These are phyloP conservation scores for Colletotrichum cereale DNA, from an alignment of 2,329 filamentous ascomycete genomes.

Conservation along the genomic window DNA sequence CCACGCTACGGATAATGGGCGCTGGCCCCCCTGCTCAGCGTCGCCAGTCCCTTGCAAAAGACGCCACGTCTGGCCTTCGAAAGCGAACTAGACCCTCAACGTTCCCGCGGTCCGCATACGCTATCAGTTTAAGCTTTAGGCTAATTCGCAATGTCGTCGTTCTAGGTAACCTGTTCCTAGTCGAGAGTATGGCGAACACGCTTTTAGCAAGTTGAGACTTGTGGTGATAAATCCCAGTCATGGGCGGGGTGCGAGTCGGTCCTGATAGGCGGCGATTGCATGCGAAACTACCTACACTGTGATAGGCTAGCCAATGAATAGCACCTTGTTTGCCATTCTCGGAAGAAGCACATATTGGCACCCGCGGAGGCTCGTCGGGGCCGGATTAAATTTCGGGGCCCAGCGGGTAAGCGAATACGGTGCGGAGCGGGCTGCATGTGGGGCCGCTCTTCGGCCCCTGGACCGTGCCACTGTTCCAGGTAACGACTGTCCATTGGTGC, in stretches of 20 bases:
- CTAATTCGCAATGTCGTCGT: neutral
- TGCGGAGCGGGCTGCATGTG: constrained; percentile 1
- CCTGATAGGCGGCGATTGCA: constrained; percentile 3
- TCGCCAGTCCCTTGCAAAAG: neutral
- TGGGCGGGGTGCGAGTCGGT: neutral
- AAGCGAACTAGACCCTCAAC: neutral
- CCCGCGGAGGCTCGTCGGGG: neutral
- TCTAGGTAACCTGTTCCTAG: constrained; percentile 11
- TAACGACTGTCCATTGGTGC: neutral
- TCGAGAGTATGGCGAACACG: neutral
- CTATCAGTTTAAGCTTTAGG: neutral
- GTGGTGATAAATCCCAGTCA: neutral
- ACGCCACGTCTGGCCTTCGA: neutral
- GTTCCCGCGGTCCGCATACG: neutral
- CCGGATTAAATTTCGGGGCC: constrained; percentile 1
- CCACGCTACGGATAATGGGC: neutral
- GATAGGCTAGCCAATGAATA: constrained; percentile 24
- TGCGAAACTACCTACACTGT: neutral
- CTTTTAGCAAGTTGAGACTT: neutral
- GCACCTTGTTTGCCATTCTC: constrained; percentile 25
- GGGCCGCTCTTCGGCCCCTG: constrained; percentile 5
- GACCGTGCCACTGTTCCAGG: neutral
- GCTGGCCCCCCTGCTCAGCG: neutral
- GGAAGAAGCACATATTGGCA: constrained; percentile 6
- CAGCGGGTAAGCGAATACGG: neutral